phyloP scores from a whole-genome alignment of 768 basidiomycete species.

The Punctularia strigosozonata region DNA sequence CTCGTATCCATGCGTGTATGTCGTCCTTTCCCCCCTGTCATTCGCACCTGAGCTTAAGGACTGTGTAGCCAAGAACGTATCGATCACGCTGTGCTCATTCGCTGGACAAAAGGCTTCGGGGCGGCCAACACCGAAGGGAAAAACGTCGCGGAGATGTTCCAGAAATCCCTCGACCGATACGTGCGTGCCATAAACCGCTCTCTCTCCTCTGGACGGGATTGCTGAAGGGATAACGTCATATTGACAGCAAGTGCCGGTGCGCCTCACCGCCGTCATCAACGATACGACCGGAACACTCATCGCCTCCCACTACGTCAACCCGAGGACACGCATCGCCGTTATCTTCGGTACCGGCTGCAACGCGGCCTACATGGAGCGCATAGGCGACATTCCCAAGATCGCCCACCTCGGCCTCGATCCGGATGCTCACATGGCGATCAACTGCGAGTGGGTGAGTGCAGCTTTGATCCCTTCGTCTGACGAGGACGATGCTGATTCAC shows the following conservation, averaged over 20 bases:
- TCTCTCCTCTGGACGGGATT: too few species aligned
- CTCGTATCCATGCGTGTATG: slow-evolving; percentile 90
- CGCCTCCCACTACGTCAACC: slow-evolving; percentile 92
- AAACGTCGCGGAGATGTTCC: slow-evolving; percentile 93
- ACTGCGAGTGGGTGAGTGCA: slow-evolving; percentile 82
- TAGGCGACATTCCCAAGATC: slow-evolving; percentile 80
- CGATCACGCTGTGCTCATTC: slow-evolving; percentile 87
- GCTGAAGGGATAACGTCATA: background rate
- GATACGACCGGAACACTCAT: slow-evolving; percentile 98
- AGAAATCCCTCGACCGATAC: slow-evolving; percentile 61
- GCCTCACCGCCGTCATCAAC: slow-evolving; percentile 83
- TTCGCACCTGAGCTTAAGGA: background rate
- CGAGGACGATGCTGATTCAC: background rate
- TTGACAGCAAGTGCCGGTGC: slow-evolving; percentile 66
- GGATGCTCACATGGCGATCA: slow-evolving; percentile 78
- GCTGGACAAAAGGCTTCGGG: slow-evolving; percentile 99
- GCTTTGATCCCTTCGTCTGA: background rate
- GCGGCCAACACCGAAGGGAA: slow-evolving; percentile 83
- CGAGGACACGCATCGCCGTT: slow-evolving; percentile 81
- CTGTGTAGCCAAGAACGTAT: slow-evolving; percentile 73
- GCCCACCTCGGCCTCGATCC: slow-evolving; percentile 55
- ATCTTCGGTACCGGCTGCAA: slow-evolving; percentile 99
- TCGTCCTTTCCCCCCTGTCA: slow-evolving; percentile 5
- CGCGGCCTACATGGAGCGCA: slow-evolving; percentile 94
- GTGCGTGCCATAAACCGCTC: too few species aligned